Conservation (phyloP, 768 basidiomycete species). For the Agrocybe pediades region DNA sequence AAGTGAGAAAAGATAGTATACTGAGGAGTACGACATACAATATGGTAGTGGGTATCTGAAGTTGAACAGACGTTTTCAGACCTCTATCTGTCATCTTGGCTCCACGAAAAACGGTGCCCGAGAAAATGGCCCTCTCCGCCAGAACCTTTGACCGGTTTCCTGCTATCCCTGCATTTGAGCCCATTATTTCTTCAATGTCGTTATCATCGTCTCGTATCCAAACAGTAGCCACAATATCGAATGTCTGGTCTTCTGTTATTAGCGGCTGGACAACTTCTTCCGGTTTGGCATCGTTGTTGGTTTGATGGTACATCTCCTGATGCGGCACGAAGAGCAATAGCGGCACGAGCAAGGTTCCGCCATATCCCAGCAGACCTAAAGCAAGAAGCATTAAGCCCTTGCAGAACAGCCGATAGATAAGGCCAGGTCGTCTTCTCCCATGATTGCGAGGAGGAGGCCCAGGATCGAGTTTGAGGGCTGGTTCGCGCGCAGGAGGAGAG, state of each 20-base stretch:
- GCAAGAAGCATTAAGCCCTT: too few species aligned
- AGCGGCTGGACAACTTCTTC: constrained; percentile 17
- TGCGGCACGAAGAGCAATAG: neutral
- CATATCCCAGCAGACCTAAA: too few species aligned
- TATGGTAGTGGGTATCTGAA: constrained; percentile 28
- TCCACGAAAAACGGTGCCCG: constrained; percentile 30
- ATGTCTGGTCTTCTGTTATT: constrained; percentile 12
- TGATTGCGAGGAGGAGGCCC: too few species aligned
- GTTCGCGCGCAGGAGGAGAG: too few species aligned
- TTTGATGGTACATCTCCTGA: constrained; percentile 6
- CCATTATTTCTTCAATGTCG: neutral
- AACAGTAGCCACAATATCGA: constrained; percentile 20
- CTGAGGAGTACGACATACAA: constrained; percentile 26
- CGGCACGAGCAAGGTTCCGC: too few species aligned
- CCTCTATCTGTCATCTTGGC: constrained; percentile 26
- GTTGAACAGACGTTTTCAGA: constrained; percentile 22
- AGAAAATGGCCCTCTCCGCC: constrained; percentile 19
- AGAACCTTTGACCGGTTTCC: neutral
- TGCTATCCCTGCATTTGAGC: neutral
- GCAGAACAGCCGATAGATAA: too few species aligned
- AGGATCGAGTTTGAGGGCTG: too few species aligned
- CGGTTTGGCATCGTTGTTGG: constrained; percentile 1
- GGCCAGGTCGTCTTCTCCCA: too few species aligned
- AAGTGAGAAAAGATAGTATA: too few species aligned
- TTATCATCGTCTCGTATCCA: constrained; percentile 10